Evolutionary conservation across 495 filamentous ascomycete species (phyloP).

Genomic region (Niebla homalea): DNA sequence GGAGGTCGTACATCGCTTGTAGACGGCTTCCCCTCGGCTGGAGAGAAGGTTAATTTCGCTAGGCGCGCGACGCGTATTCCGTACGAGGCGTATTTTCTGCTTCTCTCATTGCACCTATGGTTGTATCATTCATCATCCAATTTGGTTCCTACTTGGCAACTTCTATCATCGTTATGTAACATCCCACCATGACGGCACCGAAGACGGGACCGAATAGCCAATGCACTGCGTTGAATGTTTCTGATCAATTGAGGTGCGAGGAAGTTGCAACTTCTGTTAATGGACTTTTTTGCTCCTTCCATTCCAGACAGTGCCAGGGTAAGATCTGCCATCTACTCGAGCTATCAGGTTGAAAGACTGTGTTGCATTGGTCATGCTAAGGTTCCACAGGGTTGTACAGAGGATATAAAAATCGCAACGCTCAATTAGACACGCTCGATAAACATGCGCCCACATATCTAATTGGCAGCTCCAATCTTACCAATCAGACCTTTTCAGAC

Average conservation of each 20-base stretch:
- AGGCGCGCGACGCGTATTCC: no score
- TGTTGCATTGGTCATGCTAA: background rate
- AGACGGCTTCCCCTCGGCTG: no score
- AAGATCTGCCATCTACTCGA: background rate
- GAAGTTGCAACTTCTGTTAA: conserved; percentile 27
- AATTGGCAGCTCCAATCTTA: conserved; percentile 21
- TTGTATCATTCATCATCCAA: no score
- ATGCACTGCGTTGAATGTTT: conserved; percentile 29
- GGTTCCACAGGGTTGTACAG: conserved; percentile 27
- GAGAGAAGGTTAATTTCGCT: no score
- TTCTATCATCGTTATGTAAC: background rate
- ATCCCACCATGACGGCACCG: background rate
- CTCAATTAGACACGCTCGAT: conserved; percentile 27
- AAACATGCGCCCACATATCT: conserved; percentile 25
- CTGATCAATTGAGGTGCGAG: conserved; percentile 24
- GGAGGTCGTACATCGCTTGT: no score
- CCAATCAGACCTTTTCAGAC: conserved; percentile 28
- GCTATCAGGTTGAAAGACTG: background rate
- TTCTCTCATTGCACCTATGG: no score
- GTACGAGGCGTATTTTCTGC: no score
- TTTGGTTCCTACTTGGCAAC: no score
- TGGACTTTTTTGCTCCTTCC: conserved; percentile 35
- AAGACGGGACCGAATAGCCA: background rate
- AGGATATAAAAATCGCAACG: conserved; percentile 37
- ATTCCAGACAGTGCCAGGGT: conserved; percentile 33